A percentile compares a stretch with the other conserved stretches of the same genome.
Evolutionary conservation across 2,329 filamentous ascomycete species (phyloP).

Genomic region (Cadophora malorum): DNA sequence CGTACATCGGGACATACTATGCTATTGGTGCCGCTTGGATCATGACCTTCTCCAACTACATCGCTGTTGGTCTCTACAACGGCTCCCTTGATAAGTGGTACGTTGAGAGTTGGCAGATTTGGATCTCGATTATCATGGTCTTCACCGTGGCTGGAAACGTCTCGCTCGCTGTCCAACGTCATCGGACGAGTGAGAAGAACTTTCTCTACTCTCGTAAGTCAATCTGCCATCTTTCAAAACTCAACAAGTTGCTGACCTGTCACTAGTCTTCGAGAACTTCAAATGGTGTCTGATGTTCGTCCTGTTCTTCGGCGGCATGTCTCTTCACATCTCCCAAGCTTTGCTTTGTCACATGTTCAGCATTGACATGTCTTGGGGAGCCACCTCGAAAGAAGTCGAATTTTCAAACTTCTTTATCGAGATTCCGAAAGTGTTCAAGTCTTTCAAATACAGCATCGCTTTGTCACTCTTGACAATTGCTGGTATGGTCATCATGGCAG

Average conservation of each 20-base stretch:
- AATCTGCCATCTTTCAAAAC: background rate
- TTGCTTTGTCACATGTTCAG: conserved; percentile 82
- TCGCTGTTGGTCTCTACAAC: conserved; percentile 77
- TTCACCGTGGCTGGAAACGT: conserved; percentile 78
- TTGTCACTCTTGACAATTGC: conserved; percentile 60
- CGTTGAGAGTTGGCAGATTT: conserved; percentile 77
- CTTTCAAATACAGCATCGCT: conserved; percentile 62
- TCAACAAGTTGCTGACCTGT: background rate
- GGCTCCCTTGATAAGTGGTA: conserved; percentile 82
- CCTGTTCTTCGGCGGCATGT: conserved; percentile 83
- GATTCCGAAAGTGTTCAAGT: conserved; percentile 76
- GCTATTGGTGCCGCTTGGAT: conserved; percentile 78
- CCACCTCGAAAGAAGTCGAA: conserved; percentile 82
- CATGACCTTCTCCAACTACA: conserved; percentile 75
- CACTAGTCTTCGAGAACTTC: conserved; percentile 64
- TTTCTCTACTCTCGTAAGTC: conserved; percentile 55
- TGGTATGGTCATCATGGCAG: conserved; percentile 62
- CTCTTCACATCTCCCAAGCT: conserved; percentile 80
- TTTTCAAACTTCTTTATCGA: conserved; percentile 86
- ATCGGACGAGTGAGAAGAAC: conserved; percentile 68
- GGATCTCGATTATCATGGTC: conserved; percentile 80
- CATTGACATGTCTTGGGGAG: conserved; percentile 85
- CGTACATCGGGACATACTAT: conserved; percentile 82
- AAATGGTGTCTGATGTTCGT: conserved; percentile 77
- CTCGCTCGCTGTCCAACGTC: conserved; percentile 73